Percentiles rank a stretch among this genome's conserved stretches.
Evolutionary conservation across 164 flowering plant genomes (phyloP).

Genomic region (Tetracentron sinense): DNA sequence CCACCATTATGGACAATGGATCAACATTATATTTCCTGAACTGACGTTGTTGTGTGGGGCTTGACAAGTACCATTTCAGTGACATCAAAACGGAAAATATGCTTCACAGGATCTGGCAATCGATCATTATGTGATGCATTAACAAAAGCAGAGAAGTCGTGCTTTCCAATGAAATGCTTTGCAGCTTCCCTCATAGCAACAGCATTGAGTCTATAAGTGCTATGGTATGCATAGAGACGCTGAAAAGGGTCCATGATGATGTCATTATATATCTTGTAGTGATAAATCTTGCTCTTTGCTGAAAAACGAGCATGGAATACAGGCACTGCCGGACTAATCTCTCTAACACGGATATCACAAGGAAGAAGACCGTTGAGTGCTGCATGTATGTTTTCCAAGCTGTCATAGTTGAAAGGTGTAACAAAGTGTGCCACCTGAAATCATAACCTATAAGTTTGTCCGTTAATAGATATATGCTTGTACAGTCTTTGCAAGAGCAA

Average conservation of each 20-base stretch:
- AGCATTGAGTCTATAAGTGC: constrained; percentile 57
- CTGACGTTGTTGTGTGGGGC: neutral
- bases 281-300: constrained; percentile 67
- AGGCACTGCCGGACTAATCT: constrained; percentile 71
- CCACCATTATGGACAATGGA: neutral
- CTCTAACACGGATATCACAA: constrained; percentile 73
- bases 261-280: constrained; percentile 71
- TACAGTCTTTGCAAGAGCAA: constrained; percentile 15
- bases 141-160: constrained; percentile 84
- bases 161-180: constrained; percentile 63
- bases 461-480: neutral
- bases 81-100: constrained; percentile 68
- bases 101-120: constrained; percentile 62
- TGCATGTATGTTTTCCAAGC: constrained; percentile 62
- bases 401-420: constrained; percentile 79
- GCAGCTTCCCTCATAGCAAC: constrained; percentile 78
- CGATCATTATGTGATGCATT: constrained; percentile 58
- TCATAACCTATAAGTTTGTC: constrained; percentile 10
- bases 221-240: constrained; percentile 59
- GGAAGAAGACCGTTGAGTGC: constrained; percentile 89
- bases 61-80: constrained; percentile 53
- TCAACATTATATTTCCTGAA: neutral
- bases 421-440: constrained; percentile 92
- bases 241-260: constrained; percentile 86
- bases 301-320: constrained; percentile 94